A percentile compares a stretch with the other conserved stretches of the same genome.
These are phyloP conservation scores for Podaxis sp. DNA, from an alignment of 768 basidiomycete genomes.

Conservation along the genomic window DNA sequence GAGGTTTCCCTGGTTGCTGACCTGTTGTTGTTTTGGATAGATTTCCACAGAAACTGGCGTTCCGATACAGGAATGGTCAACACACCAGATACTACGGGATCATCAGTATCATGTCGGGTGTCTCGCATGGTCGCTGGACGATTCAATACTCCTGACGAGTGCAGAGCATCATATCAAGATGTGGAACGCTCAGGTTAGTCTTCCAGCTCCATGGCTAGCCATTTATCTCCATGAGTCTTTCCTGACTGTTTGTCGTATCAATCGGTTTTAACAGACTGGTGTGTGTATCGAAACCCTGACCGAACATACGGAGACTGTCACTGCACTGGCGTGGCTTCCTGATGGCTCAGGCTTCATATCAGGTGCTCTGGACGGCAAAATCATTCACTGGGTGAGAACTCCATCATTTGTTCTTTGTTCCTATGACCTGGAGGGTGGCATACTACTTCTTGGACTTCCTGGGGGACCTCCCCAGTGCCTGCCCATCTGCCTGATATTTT, in stretches of 20 bases:
- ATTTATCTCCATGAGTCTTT: background rate
- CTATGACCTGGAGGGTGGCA: slow-evolving; percentile 7
- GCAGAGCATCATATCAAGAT: slow-evolving; percentile 81
- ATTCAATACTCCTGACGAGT: slow-evolving; percentile 77
- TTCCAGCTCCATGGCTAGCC: background rate
- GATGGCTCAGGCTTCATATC: slow-evolving; percentile 91
- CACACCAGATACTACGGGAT: slow-evolving; percentile 63
- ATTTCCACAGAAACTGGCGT: slow-evolving; percentile 34
- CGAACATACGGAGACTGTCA: slow-evolving; percentile 80
- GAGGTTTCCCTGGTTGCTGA: slow-evolving; percentile 9
- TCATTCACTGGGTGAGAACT: slow-evolving; percentile 75
- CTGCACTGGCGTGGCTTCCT: slow-evolving; percentile 84
- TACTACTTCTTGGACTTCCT: background rate
- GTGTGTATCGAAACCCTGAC: slow-evolving; percentile 62
- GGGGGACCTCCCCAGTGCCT: background rate
- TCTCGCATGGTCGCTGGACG: slow-evolving; percentile 93
- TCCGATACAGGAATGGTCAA: slow-evolving; percentile 57
- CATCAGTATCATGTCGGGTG: slow-evolving; percentile 79
- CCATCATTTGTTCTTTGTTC: slow-evolving; percentile 12
- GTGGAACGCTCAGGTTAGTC: slow-evolving; percentile 85
- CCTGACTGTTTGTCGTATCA: slow-evolving; percentile 5
- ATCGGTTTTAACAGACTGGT: slow-evolving; percentile 58
- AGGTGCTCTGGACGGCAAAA: slow-evolving; percentile 81
- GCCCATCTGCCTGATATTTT: background rate
- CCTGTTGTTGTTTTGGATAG: slow-evolving; percentile 36